phyloP scores from a whole-genome alignment of 2,329 filamentous ascomycete genomes.

The Neofusicoccum kwambonambiense region DNA sequence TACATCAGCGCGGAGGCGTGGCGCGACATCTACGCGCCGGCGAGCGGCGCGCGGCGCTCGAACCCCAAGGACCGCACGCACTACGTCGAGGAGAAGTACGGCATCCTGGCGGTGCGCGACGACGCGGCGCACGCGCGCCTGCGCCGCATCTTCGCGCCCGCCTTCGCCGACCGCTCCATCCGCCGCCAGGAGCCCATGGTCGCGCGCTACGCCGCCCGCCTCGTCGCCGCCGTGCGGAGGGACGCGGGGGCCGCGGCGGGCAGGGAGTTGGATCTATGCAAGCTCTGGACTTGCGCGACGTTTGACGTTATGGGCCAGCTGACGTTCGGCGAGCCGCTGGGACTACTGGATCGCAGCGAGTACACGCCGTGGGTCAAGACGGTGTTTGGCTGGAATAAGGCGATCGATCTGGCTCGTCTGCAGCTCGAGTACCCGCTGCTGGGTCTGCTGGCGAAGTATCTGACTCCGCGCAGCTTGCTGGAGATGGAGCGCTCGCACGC shows the following conservation, averaged over 20 bases:
- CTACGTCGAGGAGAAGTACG: constrained; percentile 33
- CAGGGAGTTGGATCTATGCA: background rate
- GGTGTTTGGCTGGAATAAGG: constrained; percentile 29
- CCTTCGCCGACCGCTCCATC: constrained; percentile 33
- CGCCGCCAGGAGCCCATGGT: constrained; percentile 32
- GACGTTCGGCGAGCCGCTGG: constrained; percentile 32
- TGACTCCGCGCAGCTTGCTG: background rate
- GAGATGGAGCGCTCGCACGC: background rate
- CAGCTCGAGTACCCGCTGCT: background rate
- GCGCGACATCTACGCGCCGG: constrained; percentile 19
- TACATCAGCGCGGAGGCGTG: constrained; percentile 16
- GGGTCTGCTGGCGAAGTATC: background rate
- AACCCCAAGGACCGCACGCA: constrained; percentile 20
- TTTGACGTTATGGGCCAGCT: constrained; percentile 36
- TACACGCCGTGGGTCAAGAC: constrained; percentile 34
- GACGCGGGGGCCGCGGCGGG: background rate
- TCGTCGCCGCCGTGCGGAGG: constrained; percentile 22
- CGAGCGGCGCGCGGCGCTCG: background rate
- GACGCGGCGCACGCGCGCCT: constrained; percentile 20
- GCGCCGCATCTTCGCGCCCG: constrained; percentile 25
- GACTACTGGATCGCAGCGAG: constrained; percentile 29
- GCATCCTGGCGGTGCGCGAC: constrained; percentile 28
- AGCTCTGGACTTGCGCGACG: constrained; percentile 23
- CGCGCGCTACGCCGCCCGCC: constrained; percentile 30
- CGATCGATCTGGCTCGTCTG: background rate